Conservation (phyloP, 2,329 filamentous ascomycete species). For the Claviceps pusilla region DNA sequence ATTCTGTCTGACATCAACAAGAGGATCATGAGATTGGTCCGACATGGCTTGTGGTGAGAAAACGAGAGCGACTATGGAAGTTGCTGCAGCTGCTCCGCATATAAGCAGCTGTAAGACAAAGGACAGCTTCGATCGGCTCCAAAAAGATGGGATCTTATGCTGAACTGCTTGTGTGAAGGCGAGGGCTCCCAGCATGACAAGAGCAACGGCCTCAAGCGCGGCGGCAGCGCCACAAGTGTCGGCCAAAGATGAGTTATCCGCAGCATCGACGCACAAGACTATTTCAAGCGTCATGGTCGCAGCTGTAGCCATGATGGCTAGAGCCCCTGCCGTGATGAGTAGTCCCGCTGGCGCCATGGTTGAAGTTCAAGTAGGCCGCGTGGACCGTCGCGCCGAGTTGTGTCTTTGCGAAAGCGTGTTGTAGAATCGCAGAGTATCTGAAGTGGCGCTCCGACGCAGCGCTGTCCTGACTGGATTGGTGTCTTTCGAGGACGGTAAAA, state of each 20-base stretch:
- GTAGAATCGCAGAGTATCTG: too few relatives aligned
- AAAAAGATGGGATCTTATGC: slow-evolving; percentile 12
- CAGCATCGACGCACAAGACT: slow-evolving; percentile 5
- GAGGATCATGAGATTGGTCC: neutral
- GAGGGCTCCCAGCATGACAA: slow-evolving; percentile 13
- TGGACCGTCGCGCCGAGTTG: neutral
- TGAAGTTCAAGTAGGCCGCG: neutral
- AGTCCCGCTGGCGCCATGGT: slow-evolving; percentile 6
- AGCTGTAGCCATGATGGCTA: slow-evolving; percentile 9
- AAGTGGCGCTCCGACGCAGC: neutral
- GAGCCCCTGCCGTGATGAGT: slow-evolving; percentile 5
- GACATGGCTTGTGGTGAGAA: slow-evolving; percentile 18
- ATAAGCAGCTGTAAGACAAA: slow-evolving; percentile 20
- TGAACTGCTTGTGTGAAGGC: slow-evolving; percentile 19
- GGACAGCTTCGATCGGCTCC: slow-evolving; percentile 11
- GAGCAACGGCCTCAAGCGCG: slow-evolving; percentile 14
- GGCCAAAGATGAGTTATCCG: slow-evolving; percentile 2
- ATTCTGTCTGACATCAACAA: slow-evolving; percentile 9
- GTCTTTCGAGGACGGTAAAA: neutral
- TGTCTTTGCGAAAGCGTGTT: neutral
- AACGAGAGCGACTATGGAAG: slow-evolving; percentile 30
- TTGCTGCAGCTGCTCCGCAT: slow-evolving; percentile 29
- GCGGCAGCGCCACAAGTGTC: slow-evolving; percentile 14
- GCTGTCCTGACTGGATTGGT: too few relatives aligned
- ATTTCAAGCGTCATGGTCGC: slow-evolving; percentile 9